A percentile compares a stretch with the other conserved stretches of the same genome.
These are phyloP conservation scores for Filobasidium wieringae DNA, from an alignment of 768 basidiomycete species.

Conservation along the genomic window DNA sequence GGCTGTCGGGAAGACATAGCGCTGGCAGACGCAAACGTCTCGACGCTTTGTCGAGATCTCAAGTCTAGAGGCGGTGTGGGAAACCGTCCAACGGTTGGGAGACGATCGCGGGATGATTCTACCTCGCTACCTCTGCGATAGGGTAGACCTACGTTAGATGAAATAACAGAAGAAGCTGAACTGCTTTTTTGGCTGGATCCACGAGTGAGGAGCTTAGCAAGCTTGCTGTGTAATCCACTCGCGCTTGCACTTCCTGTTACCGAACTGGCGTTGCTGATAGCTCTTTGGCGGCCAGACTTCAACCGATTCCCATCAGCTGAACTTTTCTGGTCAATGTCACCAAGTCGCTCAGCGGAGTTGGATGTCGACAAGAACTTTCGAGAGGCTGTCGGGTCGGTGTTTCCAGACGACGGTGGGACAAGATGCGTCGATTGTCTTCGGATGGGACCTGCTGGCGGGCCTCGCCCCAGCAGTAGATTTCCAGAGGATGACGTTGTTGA, in stretches of 20 bases:
- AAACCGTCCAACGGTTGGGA: neutral
- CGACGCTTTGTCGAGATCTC: neutral
- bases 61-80: neutral
- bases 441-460: neutral
- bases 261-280: slow-evolving; percentile 30
- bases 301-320: neutral
- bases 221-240: slow-evolving; percentile 21
- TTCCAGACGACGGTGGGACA: neutral
- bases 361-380: slow-evolving; percentile 10
- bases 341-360: slow-evolving; percentile 20
- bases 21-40: neutral
- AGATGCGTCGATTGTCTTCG: slow-evolving; percentile 11
- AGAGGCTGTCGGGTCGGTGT: neutral
- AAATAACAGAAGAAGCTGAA: neutral
- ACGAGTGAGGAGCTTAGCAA: slow-evolving; percentile 26
- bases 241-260: slow-evolving; percentile 3
- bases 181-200: slow-evolving; percentile 19
- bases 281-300: slow-evolving; percentile 19
- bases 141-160: too few relatives aligned
- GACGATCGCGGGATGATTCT: slow-evolving; percentile 1
- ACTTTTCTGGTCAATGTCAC: slow-evolving; percentile 24
- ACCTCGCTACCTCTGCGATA: too few relatives aligned
- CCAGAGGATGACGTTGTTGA: slow-evolving; percentile 7
- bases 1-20: neutral
- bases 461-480: neutral